Conservation (phyloP, 2,329 filamentous ascomycete genomes). For the Trichoderma atrobrunneum region DNA sequence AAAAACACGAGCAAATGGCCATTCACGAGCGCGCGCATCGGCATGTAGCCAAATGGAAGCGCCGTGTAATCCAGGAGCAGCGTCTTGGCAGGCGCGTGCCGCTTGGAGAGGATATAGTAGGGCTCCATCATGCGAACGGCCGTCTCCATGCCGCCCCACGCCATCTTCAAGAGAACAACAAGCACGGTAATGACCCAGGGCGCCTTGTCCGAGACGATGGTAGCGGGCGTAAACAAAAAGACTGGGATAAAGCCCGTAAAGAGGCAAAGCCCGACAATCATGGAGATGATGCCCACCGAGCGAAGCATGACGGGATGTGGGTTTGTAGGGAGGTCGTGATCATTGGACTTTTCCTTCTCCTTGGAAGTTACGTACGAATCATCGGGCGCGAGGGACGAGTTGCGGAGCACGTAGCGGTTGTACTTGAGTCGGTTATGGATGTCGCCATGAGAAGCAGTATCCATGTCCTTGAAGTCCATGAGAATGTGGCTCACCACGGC, state of each 20-base stretch:
- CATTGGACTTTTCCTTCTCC: slow-evolving; percentile 46
- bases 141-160: slow-evolving; percentile 67
- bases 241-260: slow-evolving; percentile 59
- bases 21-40: slow-evolving; percentile 60
- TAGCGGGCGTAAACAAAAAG: slow-evolving; percentile 58
- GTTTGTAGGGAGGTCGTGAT: slow-evolving; percentile 53
- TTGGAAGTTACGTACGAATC: slow-evolving; percentile 45
- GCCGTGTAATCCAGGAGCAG: slow-evolving; percentile 72
- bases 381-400: slow-evolving; percentile 67
- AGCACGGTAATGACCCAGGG: slow-evolving; percentile 65
- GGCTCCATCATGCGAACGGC: slow-evolving; percentile 72
- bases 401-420: slow-evolving; percentile 66
- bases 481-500: slow-evolving; percentile 70
- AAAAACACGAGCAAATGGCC: slow-evolving; percentile 63
- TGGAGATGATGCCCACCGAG: slow-evolving; percentile 56
- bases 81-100: slow-evolving; percentile 63
- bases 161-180: slow-evolving; percentile 64
- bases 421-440: slow-evolving; percentile 67
- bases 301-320: slow-evolving; percentile 70
- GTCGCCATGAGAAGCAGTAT: slow-evolving; percentile 61
- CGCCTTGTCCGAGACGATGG: slow-evolving; percentile 56
- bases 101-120: slow-evolving; percentile 65
- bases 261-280: slow-evolving; percentile 54
- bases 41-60: slow-evolving; percentile 65
- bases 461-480: slow-evolving; percentile 70